A percentile compares a stretch with the other conserved stretches of the same genome.
These are phyloP conservation scores for Epichloe amarillans DNA, from an alignment of 2,329 filamentous ascomycete species.

Conservation along the genomic window DNA sequence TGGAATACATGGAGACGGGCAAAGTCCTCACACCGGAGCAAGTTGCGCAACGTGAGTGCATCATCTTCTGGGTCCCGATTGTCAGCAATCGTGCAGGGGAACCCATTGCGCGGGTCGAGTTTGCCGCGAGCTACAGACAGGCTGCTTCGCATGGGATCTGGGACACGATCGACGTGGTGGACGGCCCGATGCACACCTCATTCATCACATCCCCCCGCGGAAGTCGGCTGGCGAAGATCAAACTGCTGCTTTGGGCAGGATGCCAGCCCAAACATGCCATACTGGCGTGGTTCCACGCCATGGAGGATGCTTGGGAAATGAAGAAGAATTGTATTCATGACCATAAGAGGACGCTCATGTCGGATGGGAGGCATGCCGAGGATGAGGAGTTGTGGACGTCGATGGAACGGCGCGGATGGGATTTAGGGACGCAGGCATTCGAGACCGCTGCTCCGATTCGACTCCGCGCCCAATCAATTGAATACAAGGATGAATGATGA, in stretches of 20 bases:
- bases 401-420: slow-evolving; percentile 21
- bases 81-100: slow-evolving; percentile 16
- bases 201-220: slow-evolving; percentile 17
- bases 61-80: slow-evolving; percentile 35
- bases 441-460: slow-evolving; percentile 24
- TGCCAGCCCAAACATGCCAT: slow-evolving; percentile 18
- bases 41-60: slow-evolving; percentile 50
- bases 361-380: not conserved
- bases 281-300: slow-evolving; percentile 23
- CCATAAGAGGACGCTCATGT: slow-evolving; percentile 11
- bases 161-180: slow-evolving; percentile 14
- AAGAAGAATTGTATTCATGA: slow-evolving; percentile 7
- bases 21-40: slow-evolving; percentile 49
- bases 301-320: slow-evolving; percentile 24
- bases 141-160: slow-evolving; percentile 11
- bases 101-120: slow-evolving; percentile 24
- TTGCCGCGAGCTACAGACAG: slow-evolving; percentile 28
- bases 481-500: slow-evolving; percentile 16
- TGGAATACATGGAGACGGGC: slow-evolving; percentile 36
- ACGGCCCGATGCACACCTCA: slow-evolving; percentile 16
- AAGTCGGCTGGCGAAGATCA: slow-evolving; percentile 14
- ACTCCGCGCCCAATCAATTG: slow-evolving; percentile 11
- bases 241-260: slow-evolving; percentile 22
- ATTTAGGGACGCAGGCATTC: slow-evolving; percentile 20
- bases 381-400: slow-evolving; percentile 15